Base-by-base conservation (phyloP, 495 filamentous ascomycete species). In the Tuber indicum region DNA sequence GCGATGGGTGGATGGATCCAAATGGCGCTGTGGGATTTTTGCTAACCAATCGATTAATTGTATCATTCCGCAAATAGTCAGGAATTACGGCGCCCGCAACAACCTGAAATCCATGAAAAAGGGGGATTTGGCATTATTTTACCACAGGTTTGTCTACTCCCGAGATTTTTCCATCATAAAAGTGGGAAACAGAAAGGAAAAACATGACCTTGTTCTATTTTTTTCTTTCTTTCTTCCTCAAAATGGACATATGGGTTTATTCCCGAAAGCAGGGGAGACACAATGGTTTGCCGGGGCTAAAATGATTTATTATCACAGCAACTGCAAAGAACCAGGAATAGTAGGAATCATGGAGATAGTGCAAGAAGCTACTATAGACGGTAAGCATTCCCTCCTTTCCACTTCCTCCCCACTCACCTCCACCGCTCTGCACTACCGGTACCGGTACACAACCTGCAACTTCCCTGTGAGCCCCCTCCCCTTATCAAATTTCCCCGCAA, bases 301-400 rank as follows among this genome's bases (percentile, higher is more conserved):
- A 66, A 66, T 66, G 26, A 32, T 16, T 32, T 32, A 66, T 66
- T 32, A 66, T 32, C n/a, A 16, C 14, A 82, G 81, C n/a, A 96
- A 94, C 82, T 94, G 92, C 86, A 97, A 96, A 84, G 88, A 90
- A 45, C 94, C 96, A 0, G 95, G 93, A 4, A 92, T 99, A 72
- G 94, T 91, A 7, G 96, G 96, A n/a, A 89, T 91, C 12, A 96
- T 98, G 93, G 92, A 97, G 84, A 91, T 99, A 82, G 93, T 96
- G 4, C 85, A 89, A 77, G 93, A 96, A 84, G 90, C 93, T 80
- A 90, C 91, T 2, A 86, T 90, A 10, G 96, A 99, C 82, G 86
- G 92, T 93, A 87, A 83, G 74, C 49, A n/a, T 70, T 62, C 70
- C 23, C 47, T 47, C 70, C 46, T 23, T 75, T 36, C 52, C 58